Percentiles rank a stretch among this genome's conserved stretches.
Conservation (phyloP, 2,329 filamentous ascomycete genomes). For the Mariannaea sp. region DNA sequence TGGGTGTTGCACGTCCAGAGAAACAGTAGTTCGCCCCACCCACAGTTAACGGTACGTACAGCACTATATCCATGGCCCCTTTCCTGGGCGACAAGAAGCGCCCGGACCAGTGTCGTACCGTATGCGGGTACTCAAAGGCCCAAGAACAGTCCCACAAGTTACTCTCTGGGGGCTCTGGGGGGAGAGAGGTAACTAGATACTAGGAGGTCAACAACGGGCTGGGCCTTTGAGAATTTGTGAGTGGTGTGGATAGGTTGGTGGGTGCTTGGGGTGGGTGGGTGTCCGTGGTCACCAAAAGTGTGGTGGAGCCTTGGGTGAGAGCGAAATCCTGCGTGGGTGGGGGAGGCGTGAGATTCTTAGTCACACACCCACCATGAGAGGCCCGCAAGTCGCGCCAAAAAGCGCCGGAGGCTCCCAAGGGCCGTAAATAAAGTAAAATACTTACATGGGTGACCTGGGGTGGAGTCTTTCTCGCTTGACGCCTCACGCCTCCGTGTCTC, state of each 20-base stretch:
- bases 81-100: neutral
- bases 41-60: conserved; percentile 6
- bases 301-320: conserved; percentile 4
- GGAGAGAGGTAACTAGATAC: too few species aligned
- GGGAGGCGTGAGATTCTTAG: conserved; percentile 9
- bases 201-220: conserved; percentile 24
- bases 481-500: conserved; percentile 36
- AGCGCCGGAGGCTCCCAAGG: conserved; percentile 8
- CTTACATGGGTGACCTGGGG: conserved; percentile 36
- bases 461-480: conserved; percentile 33
- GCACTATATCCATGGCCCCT: conserved; percentile 3
- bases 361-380: conserved; percentile 9
- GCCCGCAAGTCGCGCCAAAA: conserved; percentile 2
- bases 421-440: conserved; percentile 33
- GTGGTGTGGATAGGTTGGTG: conserved; percentile 18
- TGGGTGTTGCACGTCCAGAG: too few species aligned
- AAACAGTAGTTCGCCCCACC: conserved; percentile 9
- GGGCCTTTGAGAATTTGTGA: conserved; percentile 18
- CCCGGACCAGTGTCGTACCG: conserved; percentile 15
- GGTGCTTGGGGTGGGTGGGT: conserved; percentile 6
- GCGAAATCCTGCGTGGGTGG: conserved; percentile 12
- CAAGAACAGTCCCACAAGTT: conserved; percentile 20
- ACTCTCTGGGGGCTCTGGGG: conserved; percentile 27
- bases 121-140: conserved; percentile 17
- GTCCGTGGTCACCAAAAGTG: conserved; percentile 7